A percentile compares a stretch with the other conserved stretches of the same genome.
These are phyloP conservation scores for Kodamaea arcana DNA, from an alignment of 1,139 yeast genomes.

Conservation along the genomic window DNA sequence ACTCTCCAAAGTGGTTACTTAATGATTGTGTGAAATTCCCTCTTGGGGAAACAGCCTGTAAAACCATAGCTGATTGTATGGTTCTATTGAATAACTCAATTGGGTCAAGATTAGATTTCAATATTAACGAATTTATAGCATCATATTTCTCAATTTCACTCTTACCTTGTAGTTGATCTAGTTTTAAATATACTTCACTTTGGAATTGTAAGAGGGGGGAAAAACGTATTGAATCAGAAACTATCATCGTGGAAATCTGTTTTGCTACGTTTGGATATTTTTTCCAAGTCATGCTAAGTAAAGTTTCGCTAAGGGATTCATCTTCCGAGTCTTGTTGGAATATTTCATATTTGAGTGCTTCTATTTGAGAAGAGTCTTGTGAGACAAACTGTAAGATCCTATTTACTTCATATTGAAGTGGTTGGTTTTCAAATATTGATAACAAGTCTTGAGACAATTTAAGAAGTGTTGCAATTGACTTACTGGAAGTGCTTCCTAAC, in stretches of 20 bases:
- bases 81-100: constrained; percentile 14
- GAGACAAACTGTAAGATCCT: constrained; percentile 2
- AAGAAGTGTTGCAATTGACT: constrained; percentile 15
- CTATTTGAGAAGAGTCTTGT: constrained; percentile 6
- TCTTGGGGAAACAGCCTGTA: constrained; percentile 16
- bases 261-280: constrained; percentile 4
- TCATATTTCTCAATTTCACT: constrained; percentile 11
- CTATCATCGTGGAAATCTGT: constrained; percentile 16
- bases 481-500: constrained; percentile 9
- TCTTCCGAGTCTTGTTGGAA: constrained; percentile 22
- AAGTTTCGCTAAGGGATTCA: constrained; percentile 20
- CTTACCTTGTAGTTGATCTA: constrained; percentile 1
- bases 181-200: constrained; percentile 12
- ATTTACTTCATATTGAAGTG: constrained; percentile 5
- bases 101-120: background rate
- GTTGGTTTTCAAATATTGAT: constrained; percentile 14
- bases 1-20: constrained; percentile 16
- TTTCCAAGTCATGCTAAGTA: constrained; percentile 16
- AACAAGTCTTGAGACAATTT: constrained; percentile 24
- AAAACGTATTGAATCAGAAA: constrained; percentile 22
- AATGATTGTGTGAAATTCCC: constrained; percentile 18
- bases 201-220: constrained; percentile 19
- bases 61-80: constrained; percentile 17
- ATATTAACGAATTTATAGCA: constrained; percentile 3
- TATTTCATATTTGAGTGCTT: constrained; percentile 15